Conservation (phyloP, 2,329 filamentous ascomycete species). For the Phoma herbarum region DNA sequence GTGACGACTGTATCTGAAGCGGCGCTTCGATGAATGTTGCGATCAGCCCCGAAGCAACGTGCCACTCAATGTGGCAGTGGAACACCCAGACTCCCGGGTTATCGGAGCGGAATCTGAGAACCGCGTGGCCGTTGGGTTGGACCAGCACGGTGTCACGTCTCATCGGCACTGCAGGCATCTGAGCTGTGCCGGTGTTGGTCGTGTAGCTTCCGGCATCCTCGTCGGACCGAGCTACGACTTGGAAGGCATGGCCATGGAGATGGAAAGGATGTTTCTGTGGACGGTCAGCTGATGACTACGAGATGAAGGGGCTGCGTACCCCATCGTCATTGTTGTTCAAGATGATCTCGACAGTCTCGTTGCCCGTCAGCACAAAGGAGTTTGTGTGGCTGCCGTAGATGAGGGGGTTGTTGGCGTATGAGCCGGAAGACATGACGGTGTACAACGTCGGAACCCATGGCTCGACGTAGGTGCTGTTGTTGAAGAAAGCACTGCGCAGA, state of each 20-base stretch:
- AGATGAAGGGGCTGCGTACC: constrained; percentile 59
- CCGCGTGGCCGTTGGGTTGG: constrained; percentile 62
- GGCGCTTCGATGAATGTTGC: constrained; percentile 16
- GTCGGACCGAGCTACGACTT: constrained; percentile 44
- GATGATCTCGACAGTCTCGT: constrained; percentile 73
- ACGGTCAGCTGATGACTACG: not conserved
- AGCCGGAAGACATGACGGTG: constrained; percentile 70
- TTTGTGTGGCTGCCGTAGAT: constrained; percentile 62
- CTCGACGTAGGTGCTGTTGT: constrained; percentile 75
- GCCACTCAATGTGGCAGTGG: constrained; percentile 49
- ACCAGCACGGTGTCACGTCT: constrained; percentile 65
- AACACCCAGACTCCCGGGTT: constrained; percentile 55
- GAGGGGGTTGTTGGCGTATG: constrained; percentile 52
- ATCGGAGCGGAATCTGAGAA: constrained; percentile 64
- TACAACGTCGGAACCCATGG: constrained; percentile 82
- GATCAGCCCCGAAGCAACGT: constrained; percentile 14
- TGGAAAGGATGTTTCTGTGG: constrained; percentile 67
- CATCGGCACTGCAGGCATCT: constrained; percentile 50
- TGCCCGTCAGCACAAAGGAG: constrained; percentile 70
- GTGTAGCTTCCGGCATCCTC: constrained; percentile 39
- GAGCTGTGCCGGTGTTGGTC: constrained; percentile 57
- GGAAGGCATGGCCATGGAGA: constrained; percentile 65
- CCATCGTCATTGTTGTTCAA: constrained; percentile 77
- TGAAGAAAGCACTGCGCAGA: constrained; percentile 59
- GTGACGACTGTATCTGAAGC: not conserved